Conservation (phyloP, 1,139 yeast species). For the Geotrichum armillariae region DNA sequence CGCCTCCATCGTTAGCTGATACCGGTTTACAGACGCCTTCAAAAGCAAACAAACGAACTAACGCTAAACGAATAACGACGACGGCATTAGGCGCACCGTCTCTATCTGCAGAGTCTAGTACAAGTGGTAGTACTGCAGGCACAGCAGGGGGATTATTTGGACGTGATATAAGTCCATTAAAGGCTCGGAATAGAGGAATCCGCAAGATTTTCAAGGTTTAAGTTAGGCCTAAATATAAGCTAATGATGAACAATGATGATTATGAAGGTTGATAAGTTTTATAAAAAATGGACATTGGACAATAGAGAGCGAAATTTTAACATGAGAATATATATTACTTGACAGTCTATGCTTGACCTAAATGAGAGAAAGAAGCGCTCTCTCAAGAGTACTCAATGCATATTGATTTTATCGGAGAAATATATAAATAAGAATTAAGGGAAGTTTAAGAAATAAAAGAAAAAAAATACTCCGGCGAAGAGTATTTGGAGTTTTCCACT, state of each 20-base stretch:
- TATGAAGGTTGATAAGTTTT: too few species aligned
- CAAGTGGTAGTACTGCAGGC: background rate
- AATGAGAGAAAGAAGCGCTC: too few species aligned
- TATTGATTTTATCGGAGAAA: too few species aligned
- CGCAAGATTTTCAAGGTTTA: constrained; percentile 8
- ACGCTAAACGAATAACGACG: background rate
- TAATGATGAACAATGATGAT: too few species aligned
- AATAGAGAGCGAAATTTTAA: too few species aligned
- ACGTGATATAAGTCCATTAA: constrained; percentile 29
- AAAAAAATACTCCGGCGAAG: background rate
- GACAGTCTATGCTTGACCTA: too few species aligned
- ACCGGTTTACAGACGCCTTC: background rate
- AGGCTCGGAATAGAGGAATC: constrained; percentile 12
- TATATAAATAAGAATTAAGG: too few species aligned
- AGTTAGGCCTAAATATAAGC: too few species aligned
- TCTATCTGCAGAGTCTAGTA: background rate
- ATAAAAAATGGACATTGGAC: too few species aligned
- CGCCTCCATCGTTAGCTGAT: background rate
- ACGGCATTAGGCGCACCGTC: background rate
- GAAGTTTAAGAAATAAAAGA: too few species aligned
- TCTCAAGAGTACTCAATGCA: too few species aligned
- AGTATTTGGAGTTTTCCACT: background rate
- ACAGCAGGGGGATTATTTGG: constrained; percentile 13
- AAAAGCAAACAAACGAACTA: background rate
- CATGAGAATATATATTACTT: too few species aligned